These are phyloP conservation scores for Baorangia bicolor DNA, from an alignment of 768 basidiomycete species.

Conservation along the genomic window DNA sequence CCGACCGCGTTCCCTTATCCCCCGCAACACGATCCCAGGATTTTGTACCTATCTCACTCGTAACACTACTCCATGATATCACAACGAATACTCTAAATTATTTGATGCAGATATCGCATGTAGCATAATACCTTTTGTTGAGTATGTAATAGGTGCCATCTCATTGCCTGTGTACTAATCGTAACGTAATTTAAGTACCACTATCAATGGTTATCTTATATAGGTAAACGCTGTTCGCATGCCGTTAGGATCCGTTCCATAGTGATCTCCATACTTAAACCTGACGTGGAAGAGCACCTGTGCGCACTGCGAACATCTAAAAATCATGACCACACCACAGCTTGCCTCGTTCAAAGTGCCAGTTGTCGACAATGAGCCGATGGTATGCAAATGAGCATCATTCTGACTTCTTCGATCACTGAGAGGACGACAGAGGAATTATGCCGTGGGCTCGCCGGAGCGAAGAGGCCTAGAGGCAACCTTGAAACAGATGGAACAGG, in stretches of 20 bases:
- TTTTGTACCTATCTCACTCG: background rate
- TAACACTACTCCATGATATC: background rate
- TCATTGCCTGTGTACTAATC: background rate
- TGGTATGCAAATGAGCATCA: slow-evolving; percentile 50
- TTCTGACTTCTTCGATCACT: background rate
- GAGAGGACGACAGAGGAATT: slow-evolving; percentile 53
- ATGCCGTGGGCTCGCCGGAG: slow-evolving; percentile 78
- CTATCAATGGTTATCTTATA: background rate
- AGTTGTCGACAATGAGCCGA: slow-evolving; percentile 86
- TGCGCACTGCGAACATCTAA: slow-evolving; percentile 7
- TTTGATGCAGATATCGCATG: background rate
- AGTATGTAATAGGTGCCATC: background rate
- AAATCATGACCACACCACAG: slow-evolving; percentile 63
- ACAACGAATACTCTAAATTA: background rate
- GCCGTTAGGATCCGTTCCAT: slow-evolving; percentile 21
- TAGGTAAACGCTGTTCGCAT: background rate
- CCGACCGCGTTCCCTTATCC: background rate
- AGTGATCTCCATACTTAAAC: background rate
- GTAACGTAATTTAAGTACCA: background rate
- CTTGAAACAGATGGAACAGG: slow-evolving; percentile 74
- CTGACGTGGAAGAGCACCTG: background rate
- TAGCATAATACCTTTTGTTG: slow-evolving; percentile 1
- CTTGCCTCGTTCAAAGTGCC: slow-evolving; percentile 88
- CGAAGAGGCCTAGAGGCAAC: slow-evolving; percentile 70
- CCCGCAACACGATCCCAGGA: background rate